phyloP scores from a whole-genome alignment of 495 filamentous ascomycete genomes.

The Rostrohypoxylon terebratum region DNA sequence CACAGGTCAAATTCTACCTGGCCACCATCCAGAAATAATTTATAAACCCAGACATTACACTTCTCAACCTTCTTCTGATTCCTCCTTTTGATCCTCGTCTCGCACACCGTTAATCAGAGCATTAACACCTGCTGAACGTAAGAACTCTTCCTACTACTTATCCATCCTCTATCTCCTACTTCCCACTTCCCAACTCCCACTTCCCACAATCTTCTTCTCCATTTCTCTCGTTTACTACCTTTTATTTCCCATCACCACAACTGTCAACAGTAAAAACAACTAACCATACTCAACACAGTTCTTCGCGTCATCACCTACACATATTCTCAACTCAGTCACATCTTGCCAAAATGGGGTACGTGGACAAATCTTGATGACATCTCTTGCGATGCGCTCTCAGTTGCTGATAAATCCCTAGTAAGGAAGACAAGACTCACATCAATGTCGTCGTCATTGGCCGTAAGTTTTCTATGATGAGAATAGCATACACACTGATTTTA shows the following conservation, averaged over 20 bases:
- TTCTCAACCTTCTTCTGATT: conserved; percentile 40
- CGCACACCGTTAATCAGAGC: conserved; percentile 50
- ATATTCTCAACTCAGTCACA: conserved; percentile 28
- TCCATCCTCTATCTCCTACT: background rate
- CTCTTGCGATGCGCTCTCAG: background rate
- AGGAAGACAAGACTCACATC: conserved; percentile 87
- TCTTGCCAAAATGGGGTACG: conserved; percentile 46
- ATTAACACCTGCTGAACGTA: conserved; percentile 49
- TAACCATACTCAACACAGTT: conserved; percentile 28
- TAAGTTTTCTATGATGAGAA: conserved; percentile 79
- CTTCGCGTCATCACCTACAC: conserved; percentile 27
- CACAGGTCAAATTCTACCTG: conserved; percentile 48
- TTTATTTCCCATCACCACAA: conserved; percentile 4
- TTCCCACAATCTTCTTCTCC: background rate
- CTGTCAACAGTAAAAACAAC: background rate
- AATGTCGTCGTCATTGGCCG: conserved; percentile 99
- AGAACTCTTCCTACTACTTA: conserved; percentile 6
- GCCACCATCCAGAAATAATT: conserved; percentile 43
- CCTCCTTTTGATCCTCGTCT: conserved; percentile 48
- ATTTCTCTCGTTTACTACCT: background rate
- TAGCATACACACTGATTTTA: conserved; percentile 31
- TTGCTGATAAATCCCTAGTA: conserved; percentile 65
- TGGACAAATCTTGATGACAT: conserved; percentile 7
- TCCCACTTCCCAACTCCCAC: background rate
- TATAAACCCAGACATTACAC: conserved; percentile 48